Evolutionary conservation across 176 grass and related monocot species (phyloP).

Genomic region (Secale cereale): DNA sequence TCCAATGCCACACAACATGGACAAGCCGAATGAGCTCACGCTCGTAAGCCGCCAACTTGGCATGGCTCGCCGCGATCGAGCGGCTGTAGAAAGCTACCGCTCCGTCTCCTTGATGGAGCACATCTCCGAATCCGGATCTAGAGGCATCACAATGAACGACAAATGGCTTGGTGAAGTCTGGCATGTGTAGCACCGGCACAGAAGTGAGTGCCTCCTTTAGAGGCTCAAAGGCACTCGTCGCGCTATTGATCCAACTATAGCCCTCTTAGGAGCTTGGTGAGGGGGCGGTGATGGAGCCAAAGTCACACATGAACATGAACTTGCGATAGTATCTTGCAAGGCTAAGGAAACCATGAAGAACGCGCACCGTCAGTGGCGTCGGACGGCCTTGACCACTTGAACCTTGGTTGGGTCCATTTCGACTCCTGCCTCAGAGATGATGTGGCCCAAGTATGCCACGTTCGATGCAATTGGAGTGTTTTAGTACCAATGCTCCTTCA

Average conservation of each 20-base stretch:
- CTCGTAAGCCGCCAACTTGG: background rate
- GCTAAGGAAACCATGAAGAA: background rate
- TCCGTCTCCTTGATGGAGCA: background rate
- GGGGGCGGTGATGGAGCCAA: background rate
- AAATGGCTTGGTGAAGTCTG: background rate
- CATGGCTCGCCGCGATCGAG: accelerated
- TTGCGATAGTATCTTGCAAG: background rate
- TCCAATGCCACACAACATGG: background rate
- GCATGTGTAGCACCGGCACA: background rate
- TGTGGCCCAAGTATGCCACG: background rate
- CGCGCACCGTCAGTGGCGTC: background rate
- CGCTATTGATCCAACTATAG: background rate
- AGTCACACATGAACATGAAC: background rate
- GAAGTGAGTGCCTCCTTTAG: background rate
- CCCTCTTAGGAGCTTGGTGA: background rate
- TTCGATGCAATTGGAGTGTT: background rate
- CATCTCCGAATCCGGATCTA: background rate
- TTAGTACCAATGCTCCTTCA: background rate
- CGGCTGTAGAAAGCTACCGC: background rate
- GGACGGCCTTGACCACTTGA: background rate
- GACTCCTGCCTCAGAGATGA: background rate
- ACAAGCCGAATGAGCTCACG: background rate
- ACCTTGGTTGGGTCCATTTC: background rate
- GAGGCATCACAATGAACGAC: background rate
- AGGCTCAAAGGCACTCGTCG: no score